A percentile compares a stretch with the other conserved stretches of the same genome.
These are phyloP conservation scores for Globisporangium cederbergense DNA, from an alignment of 352 stramenopile species.

Conservation along the genomic window DNA sequence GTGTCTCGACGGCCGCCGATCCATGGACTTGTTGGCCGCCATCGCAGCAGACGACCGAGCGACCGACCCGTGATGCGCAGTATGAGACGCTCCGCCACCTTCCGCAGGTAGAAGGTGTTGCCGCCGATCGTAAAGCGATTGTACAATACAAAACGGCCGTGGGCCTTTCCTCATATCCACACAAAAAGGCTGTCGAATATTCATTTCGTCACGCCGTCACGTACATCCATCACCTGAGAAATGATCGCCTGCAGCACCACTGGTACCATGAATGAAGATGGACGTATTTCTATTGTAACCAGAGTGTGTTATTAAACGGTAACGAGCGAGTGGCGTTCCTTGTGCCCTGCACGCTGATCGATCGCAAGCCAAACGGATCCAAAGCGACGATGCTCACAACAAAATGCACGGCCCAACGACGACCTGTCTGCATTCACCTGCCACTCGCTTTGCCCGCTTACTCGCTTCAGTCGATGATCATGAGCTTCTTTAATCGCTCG, in stretches of 20 bases:
- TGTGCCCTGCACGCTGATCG: too few relatives aligned
- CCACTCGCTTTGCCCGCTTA: not conserved
- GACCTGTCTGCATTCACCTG: slow-evolving; percentile 1
- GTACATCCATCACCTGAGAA: not conserved
- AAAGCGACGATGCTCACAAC: not conserved
- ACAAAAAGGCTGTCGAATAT: not conserved
- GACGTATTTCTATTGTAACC: slow-evolving; percentile 12
- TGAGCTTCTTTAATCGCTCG: slow-evolving; percentile 91
- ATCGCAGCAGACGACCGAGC: not conserved
- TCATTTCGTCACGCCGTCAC: slow-evolving; percentile 1
- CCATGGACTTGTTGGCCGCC: not conserved
- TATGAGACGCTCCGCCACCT: slow-evolving; percentile 24
- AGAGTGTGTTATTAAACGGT: slow-evolving; percentile 5
- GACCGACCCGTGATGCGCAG: slow-evolving; percentile 2
- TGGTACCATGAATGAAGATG: slow-evolving; percentile 4
- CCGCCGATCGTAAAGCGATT: slow-evolving; percentile 18
- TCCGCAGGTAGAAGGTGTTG: slow-evolving; percentile 43
- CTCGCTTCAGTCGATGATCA: slow-evolving; percentile 67
- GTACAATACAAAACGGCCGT: slow-evolving; percentile 29
- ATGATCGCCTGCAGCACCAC: not conserved
- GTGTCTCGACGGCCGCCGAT: not conserved
- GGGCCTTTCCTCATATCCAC: not conserved
- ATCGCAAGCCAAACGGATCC: not conserved
- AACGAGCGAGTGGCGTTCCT: not conserved
- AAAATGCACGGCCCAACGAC: not conserved